Evolutionary conservation across 2,329 filamentous ascomycete species (phyloP), one percentile per base, ranked within the genome.

Genomic region (Bipolaris oryzae): DNA sequence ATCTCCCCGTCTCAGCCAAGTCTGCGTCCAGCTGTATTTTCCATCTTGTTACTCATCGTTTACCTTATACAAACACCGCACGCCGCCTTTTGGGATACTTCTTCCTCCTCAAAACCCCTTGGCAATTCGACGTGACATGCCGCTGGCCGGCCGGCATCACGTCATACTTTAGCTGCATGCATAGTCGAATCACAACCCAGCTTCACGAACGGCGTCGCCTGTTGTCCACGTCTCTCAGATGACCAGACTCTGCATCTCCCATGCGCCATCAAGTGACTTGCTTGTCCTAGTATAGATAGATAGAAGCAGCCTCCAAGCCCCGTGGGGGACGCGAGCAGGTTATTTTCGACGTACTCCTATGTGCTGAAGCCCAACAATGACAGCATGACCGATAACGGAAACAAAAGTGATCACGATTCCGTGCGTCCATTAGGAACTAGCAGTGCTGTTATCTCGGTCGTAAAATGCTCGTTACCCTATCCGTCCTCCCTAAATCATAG

Each of bases 381-480:
- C 21, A 4, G 39, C 41, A 44, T 44, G 23, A 31, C 23, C 10
- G 25, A 23, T 23, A 31, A 10, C 28, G n/a, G 21, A 5, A 28
- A 10, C n/a, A 44, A 25, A 28, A 23, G 41, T 44, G n/a, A 25
- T 44, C 41, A 37, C 44, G 16, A 38, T 48, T 20, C 21, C 34
- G 11, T 10, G 45, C 39, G 48, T 53, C 35, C 50, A 57, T 58
- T 58, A 43, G 37, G 25, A 49, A 33, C 51, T n/a, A 54, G 55
- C 35, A 39, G 43, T 45, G 23, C 50, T 51, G 44, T 46, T 43
- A 43, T 61, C 56, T 39, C 47, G 37, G 55, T 60, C 58, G 34
- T 58, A 53, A 58, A 56, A 56, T 48, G 50, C 49, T 55, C 52
- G 53, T 61, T 45, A 52, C 5, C 48, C 55, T 31, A 31, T 31